These are phyloP conservation scores for Agrocybe praecox DNA, from an alignment of 768 basidiomycete species.

Conservation along the genomic window DNA sequence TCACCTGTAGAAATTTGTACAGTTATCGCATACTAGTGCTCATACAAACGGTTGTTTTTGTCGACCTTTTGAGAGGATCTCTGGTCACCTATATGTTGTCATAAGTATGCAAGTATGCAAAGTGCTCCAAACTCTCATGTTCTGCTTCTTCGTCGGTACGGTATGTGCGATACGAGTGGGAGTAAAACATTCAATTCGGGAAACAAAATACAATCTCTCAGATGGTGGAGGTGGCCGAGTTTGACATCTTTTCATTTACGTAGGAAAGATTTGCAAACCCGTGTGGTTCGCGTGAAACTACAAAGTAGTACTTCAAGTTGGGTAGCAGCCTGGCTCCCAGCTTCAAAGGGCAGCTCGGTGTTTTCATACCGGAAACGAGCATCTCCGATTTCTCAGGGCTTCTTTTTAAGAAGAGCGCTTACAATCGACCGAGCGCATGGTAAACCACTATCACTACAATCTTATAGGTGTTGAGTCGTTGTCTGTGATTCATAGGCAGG, in stretches of 20 bases:
- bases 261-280: slow-evolving; percentile 6
- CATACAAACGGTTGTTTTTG: no score
- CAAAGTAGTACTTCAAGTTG: no score
- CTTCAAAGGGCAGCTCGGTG: not conserved
- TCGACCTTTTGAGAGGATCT: no score
- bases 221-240: not conserved
- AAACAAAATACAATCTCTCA: not conserved
- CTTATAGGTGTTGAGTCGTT: no score
- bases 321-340: not conserved
- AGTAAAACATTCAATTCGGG: not conserved
- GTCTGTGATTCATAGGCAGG: not conserved
- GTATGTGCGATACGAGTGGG: not conserved
- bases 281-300: slow-evolving; percentile 11
- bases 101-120: not conserved
- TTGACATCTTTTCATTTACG: not conserved
- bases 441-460: not conserved
- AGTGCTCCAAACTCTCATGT: not conserved
- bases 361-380: not conserved
- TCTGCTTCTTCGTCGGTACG: not conserved
- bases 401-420: not conserved
- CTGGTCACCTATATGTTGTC: not conserved
- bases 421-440: not conserved
- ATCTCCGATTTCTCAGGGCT: not conserved
- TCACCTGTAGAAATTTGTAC: no score
- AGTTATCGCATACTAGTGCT: no score